Base-by-base conservation (phyloP, 352 stramenopile species). In the Pythium brassicae region DNA sequence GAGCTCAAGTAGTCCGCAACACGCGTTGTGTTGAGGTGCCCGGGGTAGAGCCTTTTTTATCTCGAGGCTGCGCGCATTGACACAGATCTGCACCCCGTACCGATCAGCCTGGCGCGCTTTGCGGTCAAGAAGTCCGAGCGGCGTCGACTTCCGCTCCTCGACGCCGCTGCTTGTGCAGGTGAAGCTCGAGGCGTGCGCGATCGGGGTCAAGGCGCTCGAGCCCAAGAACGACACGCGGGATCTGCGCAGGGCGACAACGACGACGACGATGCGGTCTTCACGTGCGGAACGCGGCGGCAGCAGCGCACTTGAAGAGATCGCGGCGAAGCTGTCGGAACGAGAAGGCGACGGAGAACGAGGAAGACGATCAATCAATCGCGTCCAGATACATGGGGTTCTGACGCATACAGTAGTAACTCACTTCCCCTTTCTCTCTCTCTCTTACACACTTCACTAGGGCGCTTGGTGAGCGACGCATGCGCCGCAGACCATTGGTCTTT, bases 51-150 rank as follows among this genome's bases (percentile, higher is more conserved):
- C n/a, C n/a, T n/a, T n/a, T n/a, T n/a, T n/a, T n/a, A n/a, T n/a
- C n/a, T n/a, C n/a, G n/a, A n/a, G n/a, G n/a, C n/a, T n/a, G n/a
- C n/a, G n/a, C n/a, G n/a, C n/a, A n/a, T n/a, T n/a, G n/a, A n/a
- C n/a, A n/a, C n/a, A n/a, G n/a, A 94, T 55, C 72, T 91, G 69
- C 69, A 89, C 49, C 79, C 92, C 53, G 80, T 92, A 25, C 80
- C 76, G 0, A 75, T 86, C 29, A 91, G 83, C 29, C 61, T 90
- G 54, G 74, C 84, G 48, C 83, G 90, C 50, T 61, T 94, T 14
- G 65, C 66, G 12, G 71, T 71, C 20, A 82, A 94, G 55, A 89
- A 91, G 51, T 62, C 64, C 0, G 82, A 69, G 77, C 48, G 77
- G 74, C 4, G 75, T 89, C 15, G 74, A 89, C 55, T 89, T 94